Conservation (phyloP, 192 early-diverging fungal genomes). For the Entomortierella beljakovae region DNA sequence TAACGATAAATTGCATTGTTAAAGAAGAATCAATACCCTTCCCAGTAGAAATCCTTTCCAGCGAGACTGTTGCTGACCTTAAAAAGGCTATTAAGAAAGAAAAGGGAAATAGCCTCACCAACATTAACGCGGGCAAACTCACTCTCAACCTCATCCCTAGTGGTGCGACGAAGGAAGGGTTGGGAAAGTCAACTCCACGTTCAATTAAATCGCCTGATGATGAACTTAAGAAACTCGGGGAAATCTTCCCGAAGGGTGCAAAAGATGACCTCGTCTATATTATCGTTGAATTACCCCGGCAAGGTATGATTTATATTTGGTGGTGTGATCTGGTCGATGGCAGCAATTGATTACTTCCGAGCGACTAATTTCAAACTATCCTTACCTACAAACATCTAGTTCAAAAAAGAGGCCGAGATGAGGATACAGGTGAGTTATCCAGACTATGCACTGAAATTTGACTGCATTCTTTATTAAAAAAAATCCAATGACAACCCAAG, state of each 20-base stretch:
- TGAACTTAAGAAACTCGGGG: background rate
- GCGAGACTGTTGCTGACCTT: background rate
- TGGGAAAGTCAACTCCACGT: background rate
- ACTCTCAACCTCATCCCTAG: background rate
- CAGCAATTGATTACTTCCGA: too few relatives aligned
- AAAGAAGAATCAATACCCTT: background rate
- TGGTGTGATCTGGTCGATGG: too few relatives aligned
- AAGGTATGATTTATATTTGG: background rate
- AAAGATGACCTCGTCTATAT: background rate
- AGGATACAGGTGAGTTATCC: conserved; percentile 7
- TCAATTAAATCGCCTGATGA: background rate
- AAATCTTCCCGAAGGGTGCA: background rate
- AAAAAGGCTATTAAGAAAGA: background rate
- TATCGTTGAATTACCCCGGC: background rate
- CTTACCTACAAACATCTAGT: conserved; percentile 1
- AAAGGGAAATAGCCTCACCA: background rate
- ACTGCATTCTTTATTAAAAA: background rate
- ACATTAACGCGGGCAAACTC: background rate
- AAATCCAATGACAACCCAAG: too few relatives aligned
- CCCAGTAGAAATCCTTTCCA: conserved; percentile 2
- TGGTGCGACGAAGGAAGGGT: background rate
- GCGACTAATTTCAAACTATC: too few relatives aligned
- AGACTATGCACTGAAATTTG: background rate
- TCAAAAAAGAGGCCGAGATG: conserved; percentile 15
- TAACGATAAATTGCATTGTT: background rate